Base-by-base conservation (phyloP, 768 basidiomycete genomes). In the Asterophora parasitica region DNA sequence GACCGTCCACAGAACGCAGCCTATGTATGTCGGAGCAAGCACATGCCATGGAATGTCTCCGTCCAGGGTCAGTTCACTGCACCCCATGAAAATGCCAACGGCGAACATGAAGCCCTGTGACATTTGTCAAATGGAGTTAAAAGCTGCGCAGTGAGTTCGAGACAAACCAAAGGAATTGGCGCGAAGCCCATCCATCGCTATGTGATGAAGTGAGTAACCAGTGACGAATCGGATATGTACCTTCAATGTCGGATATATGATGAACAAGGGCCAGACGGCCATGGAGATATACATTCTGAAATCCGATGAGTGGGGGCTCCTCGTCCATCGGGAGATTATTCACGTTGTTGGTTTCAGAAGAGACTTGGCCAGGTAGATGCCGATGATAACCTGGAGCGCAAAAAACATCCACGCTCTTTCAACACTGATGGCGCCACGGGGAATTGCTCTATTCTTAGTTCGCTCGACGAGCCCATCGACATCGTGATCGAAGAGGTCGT, bases 241-340 rank as follows among this genome's bases (percentile, higher is more conserved):
- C 58, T 67, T 67, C 58, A 62, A 67, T 6, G 65, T 67, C 2
- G 64, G 65, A 50, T 67, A 67, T 16, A 67, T 58, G 17, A 67
- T 51, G 43, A 61, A 67, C 20, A 67, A 44, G 7, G 65, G 64
- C 61, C 60, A 66, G 4, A 59, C 63, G 12, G 44, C 11, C 58
- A 63, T 60, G 11, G 65, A 62, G 9, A 57, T 48, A 37, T 48
- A 49, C 7, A 62, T 46, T 20, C 64, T 65, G 40, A 8, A 16
- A 7, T n/a, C 13, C 17, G n/a, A 34, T 35, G 1, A 42, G 23
- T 15, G 33, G 34, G 30, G 39, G 4, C 17, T 36, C 10, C 30
- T 30, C n/a, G n/a, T n/a, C 27, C 16, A 20, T 17, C n/a, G 27
- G 13, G 11, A 10, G 26, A 16, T 12, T 23, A 49, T 55, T 41